These are phyloP conservation scores for Yamadazyma dendronema DNA, from an alignment of 1,139 yeast species.

Conservation along the genomic window DNA sequence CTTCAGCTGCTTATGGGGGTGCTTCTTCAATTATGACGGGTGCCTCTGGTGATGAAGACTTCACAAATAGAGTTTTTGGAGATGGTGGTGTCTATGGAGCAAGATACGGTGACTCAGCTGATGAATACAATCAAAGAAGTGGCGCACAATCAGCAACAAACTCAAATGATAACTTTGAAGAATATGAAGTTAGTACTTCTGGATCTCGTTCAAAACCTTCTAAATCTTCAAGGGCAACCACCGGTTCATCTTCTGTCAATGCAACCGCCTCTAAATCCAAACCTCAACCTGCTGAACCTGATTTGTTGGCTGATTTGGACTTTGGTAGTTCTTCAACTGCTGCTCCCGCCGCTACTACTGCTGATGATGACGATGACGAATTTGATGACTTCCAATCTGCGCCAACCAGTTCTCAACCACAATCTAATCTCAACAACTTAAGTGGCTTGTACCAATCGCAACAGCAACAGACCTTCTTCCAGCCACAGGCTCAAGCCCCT, in stretches of 20 bases:
- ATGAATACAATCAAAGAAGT: slow-evolving; percentile 36
- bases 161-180: slow-evolving; percentile 57
- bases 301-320: slow-evolving; percentile 55
- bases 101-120: slow-evolving; percentile 58
- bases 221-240: slow-evolving; percentile 31
- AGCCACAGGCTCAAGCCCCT: slow-evolving; percentile 13
- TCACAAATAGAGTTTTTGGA: slow-evolving; percentile 63
- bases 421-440: slow-evolving; percentile 24
- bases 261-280: slow-evolving; percentile 28
- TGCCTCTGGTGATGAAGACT: slow-evolving; percentile 45
- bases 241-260: slow-evolving; percentile 40
- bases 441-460: slow-evolving; percentile 12
- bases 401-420: slow-evolving; percentile 34
- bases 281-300: slow-evolving; percentile 34
- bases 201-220: slow-evolving; percentile 23
- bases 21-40: slow-evolving; percentile 34
- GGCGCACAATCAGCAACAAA: slow-evolving; percentile 27
- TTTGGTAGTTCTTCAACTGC: slow-evolving; percentile 36
- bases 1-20: slow-evolving; percentile 53
- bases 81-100: slow-evolving; percentile 81
- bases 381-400: slow-evolving; percentile 95
- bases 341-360: slow-evolving; percentile 18
- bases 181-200: slow-evolving; percentile 55
- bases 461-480: slow-evolving; percentile 16
- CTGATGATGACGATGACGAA: slow-evolving; percentile 70